Conservation (phyloP, 2,329 filamentous ascomycete species). For the Aspergillus sp. region DNA sequence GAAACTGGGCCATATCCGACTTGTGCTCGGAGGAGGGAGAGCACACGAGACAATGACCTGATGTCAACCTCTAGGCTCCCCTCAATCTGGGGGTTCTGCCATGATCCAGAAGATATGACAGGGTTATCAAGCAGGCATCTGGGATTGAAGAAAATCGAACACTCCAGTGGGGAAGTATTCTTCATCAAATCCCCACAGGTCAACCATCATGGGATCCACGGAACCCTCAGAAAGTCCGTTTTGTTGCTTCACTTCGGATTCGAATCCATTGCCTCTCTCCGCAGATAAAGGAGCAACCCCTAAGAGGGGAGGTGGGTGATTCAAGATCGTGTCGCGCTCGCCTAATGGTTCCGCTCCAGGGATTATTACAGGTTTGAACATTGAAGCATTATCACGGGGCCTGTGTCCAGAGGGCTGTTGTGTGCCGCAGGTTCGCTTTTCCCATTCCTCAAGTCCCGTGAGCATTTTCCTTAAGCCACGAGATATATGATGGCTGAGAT, state of each 20-base stretch:
- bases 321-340: slow-evolving; percentile 37
- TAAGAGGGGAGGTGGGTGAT: slow-evolving; percentile 35
- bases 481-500: slow-evolving; percentile 42
- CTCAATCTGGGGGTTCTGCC: not conserved
- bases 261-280: slow-evolving; percentile 35
- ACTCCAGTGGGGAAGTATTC: slow-evolving; percentile 45
- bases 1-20: too few relatives aligned
- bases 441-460: slow-evolving; percentile 41
- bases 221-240: slow-evolving; percentile 39
- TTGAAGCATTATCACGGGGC: slow-evolving; percentile 27
- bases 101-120: not conserved
- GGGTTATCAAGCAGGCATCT: slow-evolving; percentile 38
- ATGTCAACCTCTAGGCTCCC: not conserved
- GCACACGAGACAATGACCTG: not conserved
- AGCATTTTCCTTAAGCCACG: slow-evolving; percentile 42
- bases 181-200: slow-evolving; percentile 43
- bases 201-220: slow-evolving; percentile 42
- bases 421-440: slow-evolving; percentile 29
- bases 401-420: slow-evolving; percentile 24
- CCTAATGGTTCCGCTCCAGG: slow-evolving; percentile 38
- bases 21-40: too few relatives aligned
- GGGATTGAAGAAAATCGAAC: slow-evolving; percentile 43
- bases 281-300: slow-evolving; percentile 41
- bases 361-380: slow-evolving; percentile 39
- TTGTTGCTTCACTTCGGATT: slow-evolving; percentile 24